phyloP scores from a whole-genome alignment of 768 basidiomycete genomes.

The Sporobolomyces phaffii region DNA sequence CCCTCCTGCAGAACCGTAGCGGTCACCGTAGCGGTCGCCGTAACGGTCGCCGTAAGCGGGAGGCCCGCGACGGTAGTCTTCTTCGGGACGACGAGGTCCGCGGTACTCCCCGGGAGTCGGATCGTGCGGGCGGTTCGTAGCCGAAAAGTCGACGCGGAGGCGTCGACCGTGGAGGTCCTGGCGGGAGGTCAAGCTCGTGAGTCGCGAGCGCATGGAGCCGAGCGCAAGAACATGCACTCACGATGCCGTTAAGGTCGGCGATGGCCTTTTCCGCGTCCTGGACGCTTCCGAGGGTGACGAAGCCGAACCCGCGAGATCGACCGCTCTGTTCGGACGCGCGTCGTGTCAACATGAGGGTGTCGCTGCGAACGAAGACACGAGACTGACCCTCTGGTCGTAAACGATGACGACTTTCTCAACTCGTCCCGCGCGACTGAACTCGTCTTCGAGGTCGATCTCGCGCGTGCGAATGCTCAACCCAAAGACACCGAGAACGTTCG shows the following conservation, averaged over 20 bases:
- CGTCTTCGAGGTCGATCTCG: slow-evolving; percentile 89
- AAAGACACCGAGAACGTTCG: slow-evolving; percentile 90
- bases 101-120: slow-evolving; percentile 98
- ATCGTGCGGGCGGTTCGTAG: slow-evolving; percentile 86
- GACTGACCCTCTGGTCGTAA: slow-evolving; percentile 61
- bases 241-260: slow-evolving; percentile 82
- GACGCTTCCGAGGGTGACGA: slow-evolving; percentile 84
- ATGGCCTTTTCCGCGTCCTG: slow-evolving; percentile 85
- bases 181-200: background rate
- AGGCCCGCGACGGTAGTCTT: slow-evolving; percentile 51
- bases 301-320: slow-evolving; percentile 94
- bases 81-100: slow-evolving; percentile 57
- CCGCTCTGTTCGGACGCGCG: slow-evolving; percentile 60
- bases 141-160: slow-evolving; percentile 94
- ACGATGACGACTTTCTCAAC: slow-evolving; percentile 90
- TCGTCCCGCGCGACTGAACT: slow-evolving; percentile 78
- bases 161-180: slow-evolving; percentile 91
- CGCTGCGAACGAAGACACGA: background rate
- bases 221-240: slow-evolving; percentile 49
- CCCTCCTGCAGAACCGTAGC: slow-evolving; percentile 24
- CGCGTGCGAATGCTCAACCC: slow-evolving; percentile 92
- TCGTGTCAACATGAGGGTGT: background rate
- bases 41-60: slow-evolving; percentile 29
- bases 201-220: background rate
- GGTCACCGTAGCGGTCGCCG: slow-evolving; percentile 5